phyloP scores from a whole-genome alignment of 2,329 filamentous ascomycete species.

The Hymenoscyphus fructigenus region DNA sequence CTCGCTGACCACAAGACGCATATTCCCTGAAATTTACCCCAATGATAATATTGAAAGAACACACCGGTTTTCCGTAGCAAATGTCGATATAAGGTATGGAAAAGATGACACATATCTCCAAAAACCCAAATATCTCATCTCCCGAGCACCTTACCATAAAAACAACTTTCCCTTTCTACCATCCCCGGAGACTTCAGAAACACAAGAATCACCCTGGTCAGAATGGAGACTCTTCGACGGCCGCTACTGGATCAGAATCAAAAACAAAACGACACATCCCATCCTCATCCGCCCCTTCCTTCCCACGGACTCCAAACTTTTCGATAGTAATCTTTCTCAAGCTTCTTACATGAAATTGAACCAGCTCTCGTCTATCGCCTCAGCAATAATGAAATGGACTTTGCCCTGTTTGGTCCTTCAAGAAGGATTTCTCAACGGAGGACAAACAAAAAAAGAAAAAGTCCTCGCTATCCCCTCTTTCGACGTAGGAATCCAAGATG shows the following conservation, averaged over 20 bases:
- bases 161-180: slow-evolving; percentile 37
- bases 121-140: slow-evolving; percentile 24
- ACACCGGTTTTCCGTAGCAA: slow-evolving; percentile 24
- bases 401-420: slow-evolving; percentile 30
- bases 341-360: neutral
- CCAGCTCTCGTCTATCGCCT: neutral
- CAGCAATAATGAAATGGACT: slow-evolving; percentile 27
- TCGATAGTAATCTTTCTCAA: neutral
- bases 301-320: slow-evolving; percentile 12
- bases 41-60: neutral
- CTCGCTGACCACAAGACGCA: slow-evolving; percentile 38
- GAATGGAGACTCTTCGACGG: slow-evolving; percentile 51
- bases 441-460: slow-evolving; percentile 12
- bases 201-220: slow-evolving; percentile 15
- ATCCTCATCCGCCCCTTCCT: slow-evolving; percentile 25
- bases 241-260: slow-evolving; percentile 58
- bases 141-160: slow-evolving; percentile 40
- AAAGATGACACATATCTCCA: neutral
- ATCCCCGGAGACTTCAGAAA: neutral
- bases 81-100: slow-evolving; percentile 25
- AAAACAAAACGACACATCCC: slow-evolving; percentile 14
- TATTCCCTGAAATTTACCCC: slow-evolving; percentile 41
- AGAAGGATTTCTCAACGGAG: neutral
- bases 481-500: slow-evolving; percentile 13
- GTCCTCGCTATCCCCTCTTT: slow-evolving; percentile 33